Conservation (phyloP, 179 eudicot genomes). For the Beta macrorhiza region DNA sequence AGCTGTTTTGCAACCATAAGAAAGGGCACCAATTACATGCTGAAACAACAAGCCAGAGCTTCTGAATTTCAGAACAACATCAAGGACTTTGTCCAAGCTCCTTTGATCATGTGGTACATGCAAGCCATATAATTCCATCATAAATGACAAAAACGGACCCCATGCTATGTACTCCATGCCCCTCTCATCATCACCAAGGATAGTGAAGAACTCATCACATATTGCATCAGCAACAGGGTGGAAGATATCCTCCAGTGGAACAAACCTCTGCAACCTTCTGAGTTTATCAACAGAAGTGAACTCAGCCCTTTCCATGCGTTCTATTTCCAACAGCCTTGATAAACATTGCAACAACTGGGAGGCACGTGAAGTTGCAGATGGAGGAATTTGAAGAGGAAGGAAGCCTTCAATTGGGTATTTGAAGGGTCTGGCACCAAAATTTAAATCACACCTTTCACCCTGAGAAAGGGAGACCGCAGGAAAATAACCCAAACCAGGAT, state of each 20-base stretch:
- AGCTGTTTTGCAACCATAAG: slow-evolving; percentile 75
- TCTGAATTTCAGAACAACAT: slow-evolving; percentile 51
- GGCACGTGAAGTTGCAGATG: slow-evolving; percentile 41
- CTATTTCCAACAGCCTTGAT: slow-evolving; percentile 63
- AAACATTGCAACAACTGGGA: slow-evolving; percentile 62
- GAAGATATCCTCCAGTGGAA: slow-evolving; percentile 63
- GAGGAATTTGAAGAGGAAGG: slow-evolving; percentile 71
- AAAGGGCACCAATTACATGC: slow-evolving; percentile 66
- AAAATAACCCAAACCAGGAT: slow-evolving; percentile 75
- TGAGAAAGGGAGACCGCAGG: slow-evolving; percentile 95
- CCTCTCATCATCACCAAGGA: slow-evolving; percentile 47
- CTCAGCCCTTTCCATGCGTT: slow-evolving; percentile 55
- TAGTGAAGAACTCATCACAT: slow-evolving; percentile 60
- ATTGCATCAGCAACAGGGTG: slow-evolving; percentile 76
- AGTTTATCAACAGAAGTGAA: slow-evolving; percentile 64
- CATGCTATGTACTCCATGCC: slow-evolving; percentile 66
- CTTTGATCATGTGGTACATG: slow-evolving; percentile 75
- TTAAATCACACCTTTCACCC: slow-evolving; percentile 85
- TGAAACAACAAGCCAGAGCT: slow-evolving; percentile 55
- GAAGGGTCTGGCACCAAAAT: slow-evolving; percentile 85
- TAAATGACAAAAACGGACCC: slow-evolving; percentile 71
- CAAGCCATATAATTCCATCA: slow-evolving; percentile 60
- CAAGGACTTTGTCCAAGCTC: slow-evolving; percentile 75
- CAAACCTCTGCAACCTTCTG: slow-evolving; percentile 83
- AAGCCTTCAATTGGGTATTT: slow-evolving; percentile 71